phyloP scores from a whole-genome alignment of 108 stramenopile species.

The Cylindrotheca fusiformis region DNA sequence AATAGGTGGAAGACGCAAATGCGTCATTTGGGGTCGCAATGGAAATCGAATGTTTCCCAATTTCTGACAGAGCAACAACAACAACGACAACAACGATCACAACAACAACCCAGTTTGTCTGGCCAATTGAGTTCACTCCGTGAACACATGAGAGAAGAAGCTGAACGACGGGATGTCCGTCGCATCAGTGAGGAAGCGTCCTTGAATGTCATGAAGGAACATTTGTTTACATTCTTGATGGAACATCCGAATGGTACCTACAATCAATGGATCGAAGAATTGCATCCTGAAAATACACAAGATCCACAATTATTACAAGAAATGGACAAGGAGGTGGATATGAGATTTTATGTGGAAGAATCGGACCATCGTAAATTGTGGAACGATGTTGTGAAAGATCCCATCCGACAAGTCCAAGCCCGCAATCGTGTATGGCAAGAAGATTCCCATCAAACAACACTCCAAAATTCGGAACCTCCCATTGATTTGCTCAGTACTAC shows the following conservation, averaged over 20 bases:
- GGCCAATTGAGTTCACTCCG: conserved; percentile 57
- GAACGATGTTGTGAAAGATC: conserved; percentile 41
- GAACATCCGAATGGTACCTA: conserved; percentile 52
- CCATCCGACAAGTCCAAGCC: conserved; percentile 14
- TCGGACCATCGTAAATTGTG: conserved; percentile 70
- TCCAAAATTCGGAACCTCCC: not conserved
- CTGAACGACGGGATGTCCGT: conserved; percentile 39
- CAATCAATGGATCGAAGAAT: conserved; percentile 69
- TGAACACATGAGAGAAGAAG: conserved; percentile 60
- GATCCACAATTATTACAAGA: conserved; percentile 21
- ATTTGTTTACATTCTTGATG: conserved; percentile 32
- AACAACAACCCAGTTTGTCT: conserved; percentile 48
- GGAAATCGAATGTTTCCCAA: too few species aligned
- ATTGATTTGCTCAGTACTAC: not conserved
- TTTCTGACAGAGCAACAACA: not conserved
- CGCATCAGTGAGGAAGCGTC: conserved; percentile 56
- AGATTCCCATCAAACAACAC: not conserved
- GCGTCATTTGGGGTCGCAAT: too few species aligned
- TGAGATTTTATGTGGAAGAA: conserved; percentile 74
- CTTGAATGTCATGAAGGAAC: conserved; percentile 41
- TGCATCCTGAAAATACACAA: conserved; percentile 71
- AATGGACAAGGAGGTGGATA: conserved; percentile 53
- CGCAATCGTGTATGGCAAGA: conserved; percentile 1
- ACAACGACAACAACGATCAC: conserved; percentile 1
- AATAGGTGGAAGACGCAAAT: too few species aligned